phyloP scores from a whole-genome alignment of 345 rosid species.

The Lenwebbia sp. region DNA sequence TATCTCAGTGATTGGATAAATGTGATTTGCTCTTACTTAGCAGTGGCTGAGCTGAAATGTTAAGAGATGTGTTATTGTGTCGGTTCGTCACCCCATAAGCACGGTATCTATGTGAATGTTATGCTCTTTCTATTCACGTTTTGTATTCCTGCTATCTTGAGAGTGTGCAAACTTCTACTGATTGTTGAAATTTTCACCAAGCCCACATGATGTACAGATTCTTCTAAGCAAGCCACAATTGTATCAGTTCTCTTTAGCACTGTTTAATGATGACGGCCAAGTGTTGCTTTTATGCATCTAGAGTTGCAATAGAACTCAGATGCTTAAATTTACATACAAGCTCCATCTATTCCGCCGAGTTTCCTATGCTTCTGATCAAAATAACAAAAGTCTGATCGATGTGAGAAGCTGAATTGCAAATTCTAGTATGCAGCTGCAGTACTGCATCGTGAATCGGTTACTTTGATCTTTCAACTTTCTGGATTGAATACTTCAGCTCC shows the following conservation, averaged over 20 bases:
- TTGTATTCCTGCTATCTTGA: not conserved
- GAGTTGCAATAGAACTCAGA: not conserved
- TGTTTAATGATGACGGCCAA: not conserved
- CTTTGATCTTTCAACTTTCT: conserved; percentile 38
- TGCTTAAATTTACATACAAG: not conserved
- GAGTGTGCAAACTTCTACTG: not conserved
- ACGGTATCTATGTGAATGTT: not conserved
- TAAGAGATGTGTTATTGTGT: not conserved
- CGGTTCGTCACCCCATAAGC: not conserved
- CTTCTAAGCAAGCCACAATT: not conserved
- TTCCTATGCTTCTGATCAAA: not conserved
- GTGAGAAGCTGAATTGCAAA: not conserved
- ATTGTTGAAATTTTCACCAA: not conserved
- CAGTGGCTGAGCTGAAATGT: not conserved
- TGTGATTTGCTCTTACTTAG: not conserved
- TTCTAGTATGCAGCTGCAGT: not conserved
- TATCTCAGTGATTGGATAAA: not conserved
- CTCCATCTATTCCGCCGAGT: not conserved
- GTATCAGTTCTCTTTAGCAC: not conserved
- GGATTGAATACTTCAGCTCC: conserved; percentile 57
- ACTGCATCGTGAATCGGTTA: not conserved
- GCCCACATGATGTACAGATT: not conserved
- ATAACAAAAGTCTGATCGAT: not conserved
- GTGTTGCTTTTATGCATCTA: not conserved
- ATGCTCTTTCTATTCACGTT: not conserved